These are phyloP conservation scores for Trametes coccinea DNA, from an alignment of 768 basidiomycete genomes.

Conservation along the genomic window DNA sequence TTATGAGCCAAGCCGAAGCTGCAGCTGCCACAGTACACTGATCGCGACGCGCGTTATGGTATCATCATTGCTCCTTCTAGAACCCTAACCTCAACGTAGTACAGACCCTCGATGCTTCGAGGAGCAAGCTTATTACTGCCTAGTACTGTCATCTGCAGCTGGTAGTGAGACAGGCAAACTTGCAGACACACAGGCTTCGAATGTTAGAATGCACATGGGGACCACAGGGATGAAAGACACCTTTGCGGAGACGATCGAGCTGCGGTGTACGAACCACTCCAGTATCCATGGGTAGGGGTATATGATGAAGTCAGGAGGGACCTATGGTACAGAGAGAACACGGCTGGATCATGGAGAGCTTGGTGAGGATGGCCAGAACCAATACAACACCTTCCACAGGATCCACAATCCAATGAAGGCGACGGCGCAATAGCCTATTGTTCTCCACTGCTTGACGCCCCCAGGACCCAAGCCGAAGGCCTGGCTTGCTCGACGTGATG, in stretches of 20 bases:
- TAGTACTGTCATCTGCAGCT: too few species aligned
- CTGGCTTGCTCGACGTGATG: conserved; percentile 67
- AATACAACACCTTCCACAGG: conserved; percentile 25
- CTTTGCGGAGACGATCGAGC: too few species aligned
- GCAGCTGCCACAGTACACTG: too few species aligned
- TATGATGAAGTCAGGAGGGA: neutral
- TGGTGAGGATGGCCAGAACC: conserved; percentile 27
- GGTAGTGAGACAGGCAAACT: too few species aligned
- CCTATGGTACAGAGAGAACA: neutral
- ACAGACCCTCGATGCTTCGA: neutral
- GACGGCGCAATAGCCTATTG: conserved; percentile 60
- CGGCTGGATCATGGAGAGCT: neutral
- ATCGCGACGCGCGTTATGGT: neutral
- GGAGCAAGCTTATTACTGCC: too few species aligned
- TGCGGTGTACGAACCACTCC: too few species aligned
- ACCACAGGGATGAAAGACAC: too few species aligned
- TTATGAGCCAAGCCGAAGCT: too few species aligned
- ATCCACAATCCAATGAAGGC: conserved; percentile 46
- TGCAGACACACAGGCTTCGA: too few species aligned
- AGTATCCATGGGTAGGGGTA: neutral
- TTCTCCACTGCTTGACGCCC: conserved; percentile 66
- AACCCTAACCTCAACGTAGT: conserved; percentile 8
- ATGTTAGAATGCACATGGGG: too few species aligned
- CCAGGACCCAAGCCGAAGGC: conserved; percentile 73
- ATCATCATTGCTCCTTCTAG: neutral